A percentile compares a stretch with the other conserved stretches of the same genome.
phyloP scores from a whole-genome alignment of 1,284 basidiomycete genomes.

The Cystobasidium slooffiae region DNA sequence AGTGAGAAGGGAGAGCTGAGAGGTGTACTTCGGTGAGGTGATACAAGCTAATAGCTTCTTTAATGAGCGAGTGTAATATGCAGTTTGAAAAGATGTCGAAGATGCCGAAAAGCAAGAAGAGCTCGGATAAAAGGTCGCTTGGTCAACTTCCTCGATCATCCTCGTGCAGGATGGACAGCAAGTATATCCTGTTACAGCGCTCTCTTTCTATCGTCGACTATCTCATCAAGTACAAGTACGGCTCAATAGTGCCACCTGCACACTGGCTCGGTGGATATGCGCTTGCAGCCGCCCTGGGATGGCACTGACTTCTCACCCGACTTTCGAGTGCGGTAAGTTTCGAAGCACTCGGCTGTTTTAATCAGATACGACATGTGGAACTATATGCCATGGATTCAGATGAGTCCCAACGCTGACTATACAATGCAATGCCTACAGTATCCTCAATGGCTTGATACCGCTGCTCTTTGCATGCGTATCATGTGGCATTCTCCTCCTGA shows the following conservation, averaged over 20 bases:
- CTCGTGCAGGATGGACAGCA: not conserved
- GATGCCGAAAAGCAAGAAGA: constrained; percentile 3
- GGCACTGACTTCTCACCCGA: constrained; percentile 59
- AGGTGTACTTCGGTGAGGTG: not conserved
- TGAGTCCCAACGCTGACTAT: not conserved
- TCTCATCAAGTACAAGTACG: not conserved
- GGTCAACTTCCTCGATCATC: not conserved
- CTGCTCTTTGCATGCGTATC: constrained; percentile 53
- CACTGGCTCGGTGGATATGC: not conserved
- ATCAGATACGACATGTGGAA: not conserved
- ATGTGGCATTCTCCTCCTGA: constrained; percentile 47
- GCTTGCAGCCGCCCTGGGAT: constrained; percentile 54
- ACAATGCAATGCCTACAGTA: constrained; percentile 36
- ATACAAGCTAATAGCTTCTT: not conserved
- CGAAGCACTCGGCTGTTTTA: not conserved
- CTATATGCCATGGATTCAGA: constrained; percentile 5
- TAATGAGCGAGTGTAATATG: not conserved
- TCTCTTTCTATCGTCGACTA: no score
- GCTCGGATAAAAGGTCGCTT: not conserved
- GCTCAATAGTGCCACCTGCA: not conserved
- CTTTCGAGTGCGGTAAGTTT: constrained; percentile 55
- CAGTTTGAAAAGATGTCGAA: constrained; percentile 1
- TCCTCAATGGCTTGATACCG: constrained; percentile 52
- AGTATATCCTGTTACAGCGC: not conserved
- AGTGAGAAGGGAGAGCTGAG: not conserved